Percentiles rank a stretch among this genome's conserved stretches.
These are phyloP conservation scores for Theileria luwenshuni DNA, from an alignment of 169 alveolate species.

Conservation along the genomic window DNA sequence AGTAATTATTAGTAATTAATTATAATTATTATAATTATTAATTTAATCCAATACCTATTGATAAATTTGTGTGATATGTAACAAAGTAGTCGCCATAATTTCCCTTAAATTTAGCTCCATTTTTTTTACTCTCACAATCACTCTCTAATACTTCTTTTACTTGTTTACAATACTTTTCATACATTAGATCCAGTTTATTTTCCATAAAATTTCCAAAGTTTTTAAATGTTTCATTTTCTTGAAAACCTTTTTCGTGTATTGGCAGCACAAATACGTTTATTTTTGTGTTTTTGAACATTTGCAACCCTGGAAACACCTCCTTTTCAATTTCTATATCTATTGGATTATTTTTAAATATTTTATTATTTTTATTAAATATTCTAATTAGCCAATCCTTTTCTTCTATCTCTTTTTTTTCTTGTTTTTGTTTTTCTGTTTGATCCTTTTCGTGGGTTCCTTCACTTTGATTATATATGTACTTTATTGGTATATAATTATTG, in stretches of 20 bases:
- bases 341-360: constrained; percentile 20
- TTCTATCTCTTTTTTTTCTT: background rate
- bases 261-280: constrained; percentile 52
- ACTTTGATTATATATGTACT: constrained; percentile 25
- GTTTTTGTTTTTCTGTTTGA: background rate
- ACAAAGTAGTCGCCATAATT: constrained; percentile 17
- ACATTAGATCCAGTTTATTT: constrained; percentile 40
- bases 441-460: background rate
- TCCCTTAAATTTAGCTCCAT: background rate
- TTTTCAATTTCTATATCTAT: constrained; percentile 33
- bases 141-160: background rate
- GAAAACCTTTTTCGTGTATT: constrained; percentile 37
- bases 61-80: constrained; percentile 31
- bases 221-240: constrained; percentile 25
- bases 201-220: constrained; percentile 39
- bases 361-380: constrained; percentile 16
- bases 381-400: constrained; percentile 20
- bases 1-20: too few species aligned
- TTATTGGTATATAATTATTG: constrained; percentile 58
- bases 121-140: background rate
- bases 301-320: constrained; percentile 30
- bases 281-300: constrained; percentile 15
- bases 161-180: constrained; percentile 15
- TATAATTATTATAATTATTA: too few species aligned
- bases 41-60: too few species aligned